Evolutionary conservation across 805 yeast genomes (phyloP).

Genomic region (Wickerhamomyces queroliae): DNA sequence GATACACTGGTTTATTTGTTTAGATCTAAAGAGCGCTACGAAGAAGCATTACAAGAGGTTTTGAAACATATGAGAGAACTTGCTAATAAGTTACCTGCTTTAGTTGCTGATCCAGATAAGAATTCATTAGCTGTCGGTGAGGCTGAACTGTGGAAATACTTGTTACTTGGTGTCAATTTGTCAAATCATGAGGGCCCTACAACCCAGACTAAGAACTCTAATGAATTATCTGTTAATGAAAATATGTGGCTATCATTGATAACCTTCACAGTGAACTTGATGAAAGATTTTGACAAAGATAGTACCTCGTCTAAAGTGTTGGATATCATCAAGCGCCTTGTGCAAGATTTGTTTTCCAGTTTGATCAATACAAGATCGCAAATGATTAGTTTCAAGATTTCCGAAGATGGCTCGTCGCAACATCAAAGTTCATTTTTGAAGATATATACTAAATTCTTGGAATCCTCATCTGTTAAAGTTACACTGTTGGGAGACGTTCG

Average conservation of each 20-base stretch:
- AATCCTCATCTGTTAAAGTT: constrained; percentile 36
- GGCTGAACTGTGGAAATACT: constrained; percentile 28
- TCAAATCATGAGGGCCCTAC: constrained; percentile 16
- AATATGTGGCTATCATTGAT: constrained; percentile 33
- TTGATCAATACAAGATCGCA: constrained; percentile 28
- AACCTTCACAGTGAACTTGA: constrained; percentile 30
- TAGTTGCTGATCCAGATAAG: constrained; percentile 6
- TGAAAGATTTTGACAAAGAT: constrained; percentile 23
- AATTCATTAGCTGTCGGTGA: constrained; percentile 17
- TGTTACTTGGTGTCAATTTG: constrained; percentile 29
- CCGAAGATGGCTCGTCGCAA: constrained; percentile 12
- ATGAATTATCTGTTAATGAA: constrained; percentile 25
- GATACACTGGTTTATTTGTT: constrained; percentile 20
- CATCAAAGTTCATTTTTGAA: constrained; percentile 38
- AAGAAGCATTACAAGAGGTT: constrained; percentile 20
- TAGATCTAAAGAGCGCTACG: constrained; percentile 6
- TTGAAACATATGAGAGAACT: constrained; percentile 8
- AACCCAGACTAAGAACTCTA: constrained; percentile 4
- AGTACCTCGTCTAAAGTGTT: constrained; percentile 14
- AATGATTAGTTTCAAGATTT: constrained; percentile 14
- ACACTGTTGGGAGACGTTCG: constrained; percentile 57
- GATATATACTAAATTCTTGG: constrained; percentile 51
- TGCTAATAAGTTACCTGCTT: constrained; percentile 9
- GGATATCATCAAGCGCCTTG: constrained; percentile 30
- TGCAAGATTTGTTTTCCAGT: constrained; percentile 37